Evolutionary conservation across 1,139 yeast species (phyloP).

Genomic region (Pichia sp.): DNA sequence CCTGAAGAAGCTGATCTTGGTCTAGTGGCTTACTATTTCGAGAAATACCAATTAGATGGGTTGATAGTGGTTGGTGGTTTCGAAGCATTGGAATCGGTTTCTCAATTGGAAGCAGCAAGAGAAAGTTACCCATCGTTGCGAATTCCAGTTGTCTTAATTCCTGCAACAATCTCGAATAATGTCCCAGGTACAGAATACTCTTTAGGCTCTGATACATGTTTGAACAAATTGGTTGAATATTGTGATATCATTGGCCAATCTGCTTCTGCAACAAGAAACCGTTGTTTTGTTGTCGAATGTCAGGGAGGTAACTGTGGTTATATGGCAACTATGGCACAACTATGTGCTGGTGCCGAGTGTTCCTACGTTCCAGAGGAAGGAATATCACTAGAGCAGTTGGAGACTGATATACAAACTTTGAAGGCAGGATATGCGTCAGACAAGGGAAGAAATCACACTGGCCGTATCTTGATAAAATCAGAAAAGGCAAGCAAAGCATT

Average conservation of each 20-base stretch:
- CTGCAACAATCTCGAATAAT: slow-evolving; percentile 80
- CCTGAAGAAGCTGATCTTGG: slow-evolving; percentile 68
- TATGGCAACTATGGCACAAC: slow-evolving; percentile 65
- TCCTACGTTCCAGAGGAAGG: slow-evolving; percentile 75
- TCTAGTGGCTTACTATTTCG: slow-evolving; percentile 70
- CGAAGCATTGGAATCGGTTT: slow-evolving; percentile 69
- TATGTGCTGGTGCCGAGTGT: slow-evolving; percentile 70
- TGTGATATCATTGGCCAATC: slow-evolving; percentile 77
- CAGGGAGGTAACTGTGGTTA: slow-evolving; percentile 85
- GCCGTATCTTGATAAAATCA: slow-evolving; percentile 80
- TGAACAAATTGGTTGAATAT: slow-evolving; percentile 68
- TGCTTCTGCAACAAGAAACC: slow-evolving; percentile 72
- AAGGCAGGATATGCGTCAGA: slow-evolving; percentile 55
- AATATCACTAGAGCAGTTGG: slow-evolving; percentile 52
- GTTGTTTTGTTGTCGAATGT: slow-evolving; percentile 79
- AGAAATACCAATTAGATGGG: slow-evolving; percentile 69
- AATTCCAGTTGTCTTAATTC: slow-evolving; percentile 73
- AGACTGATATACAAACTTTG: slow-evolving; percentile 56
- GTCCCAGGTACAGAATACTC: slow-evolving; percentile 85
- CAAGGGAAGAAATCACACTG: slow-evolving; percentile 61
- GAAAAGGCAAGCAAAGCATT: slow-evolving; percentile 81
- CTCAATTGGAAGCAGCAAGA: slow-evolving; percentile 63
- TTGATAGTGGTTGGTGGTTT: slow-evolving; percentile 74
- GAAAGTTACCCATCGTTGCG: slow-evolving; percentile 64
- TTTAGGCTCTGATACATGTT: slow-evolving; percentile 73